Percentiles rank a stretch among this genome's conserved stretches.
phyloP scores from a whole-genome alignment of 331 rosid species.

The Malus hybrid region DNA sequence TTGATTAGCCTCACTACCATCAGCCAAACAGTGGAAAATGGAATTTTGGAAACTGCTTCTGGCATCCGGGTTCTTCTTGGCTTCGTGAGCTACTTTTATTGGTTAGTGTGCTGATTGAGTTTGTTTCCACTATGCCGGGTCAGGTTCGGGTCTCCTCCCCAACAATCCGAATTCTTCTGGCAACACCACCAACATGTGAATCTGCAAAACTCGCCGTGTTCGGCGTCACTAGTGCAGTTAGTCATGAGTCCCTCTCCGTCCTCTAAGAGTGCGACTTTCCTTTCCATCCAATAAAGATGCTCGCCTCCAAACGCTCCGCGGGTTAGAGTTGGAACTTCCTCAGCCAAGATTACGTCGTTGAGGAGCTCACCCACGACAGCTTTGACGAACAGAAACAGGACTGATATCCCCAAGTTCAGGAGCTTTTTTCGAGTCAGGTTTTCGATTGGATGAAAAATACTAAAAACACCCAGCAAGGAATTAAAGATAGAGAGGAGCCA shows the following conservation, averaged over 20 bases:
- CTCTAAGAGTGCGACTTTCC: constrained; percentile 87
- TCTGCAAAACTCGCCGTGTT: constrained; percentile 36
- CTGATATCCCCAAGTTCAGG: constrained; percentile 48
- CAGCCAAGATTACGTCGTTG: constrained; percentile 46
- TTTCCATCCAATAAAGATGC: constrained; percentile 87
- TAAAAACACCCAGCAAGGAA: no score
- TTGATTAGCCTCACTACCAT: background rate
- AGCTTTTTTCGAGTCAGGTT: no score
- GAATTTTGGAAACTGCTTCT: constrained; percentile 8
- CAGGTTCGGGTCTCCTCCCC: no score
- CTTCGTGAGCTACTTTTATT: constrained; percentile 1
- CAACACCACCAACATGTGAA: no score
- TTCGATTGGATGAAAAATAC: no score
- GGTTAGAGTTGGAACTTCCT: constrained; percentile 53
- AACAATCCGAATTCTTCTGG: no score
- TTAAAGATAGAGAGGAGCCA: no score
- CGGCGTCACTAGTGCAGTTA: constrained; percentile 96
- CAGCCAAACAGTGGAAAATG: constrained; percentile 18
- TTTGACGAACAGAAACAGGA: constrained; percentile 35
- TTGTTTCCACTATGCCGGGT: no score
- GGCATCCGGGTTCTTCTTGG: constrained; percentile 21
- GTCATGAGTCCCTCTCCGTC: constrained; percentile 91
- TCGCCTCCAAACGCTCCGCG: constrained; percentile 87
- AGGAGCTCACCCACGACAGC: constrained; percentile 81
- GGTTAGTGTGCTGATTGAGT: background rate